Percentiles rank a stretch among this genome's conserved stretches.
Conservation (phyloP, 495 filamentous ascomycete species). For the Aspergillus cavernicola region DNA sequence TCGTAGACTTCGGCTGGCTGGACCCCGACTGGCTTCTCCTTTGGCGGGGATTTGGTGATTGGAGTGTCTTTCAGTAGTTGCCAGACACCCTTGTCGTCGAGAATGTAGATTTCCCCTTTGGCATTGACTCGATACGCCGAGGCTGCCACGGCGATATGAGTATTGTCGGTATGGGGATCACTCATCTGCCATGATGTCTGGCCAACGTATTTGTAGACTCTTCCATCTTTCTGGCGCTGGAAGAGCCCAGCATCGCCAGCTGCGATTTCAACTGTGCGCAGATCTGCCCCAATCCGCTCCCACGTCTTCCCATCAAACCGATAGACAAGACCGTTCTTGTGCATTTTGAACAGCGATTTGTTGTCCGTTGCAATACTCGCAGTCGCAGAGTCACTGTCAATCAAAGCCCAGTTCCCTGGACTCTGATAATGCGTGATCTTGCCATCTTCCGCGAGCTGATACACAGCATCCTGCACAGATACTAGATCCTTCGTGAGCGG, state of each 20-base stretch:
- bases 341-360: not conserved
- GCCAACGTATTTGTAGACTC: not conserved
- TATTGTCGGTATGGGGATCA: not conserved
- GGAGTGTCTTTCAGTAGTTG: not conserved
- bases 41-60: not conserved
- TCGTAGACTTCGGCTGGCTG: constrained; percentile 1
- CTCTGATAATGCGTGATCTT: not conserved
- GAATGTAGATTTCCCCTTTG: constrained; percentile 2
- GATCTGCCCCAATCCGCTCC: too few relatives aligned
- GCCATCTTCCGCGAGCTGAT: not conserved
- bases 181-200: not conserved
- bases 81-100: not conserved
- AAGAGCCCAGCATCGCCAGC: constrained; percentile 2
- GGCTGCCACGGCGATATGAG: not conserved
- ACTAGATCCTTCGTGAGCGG: not conserved
- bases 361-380: not conserved
- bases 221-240: not conserved
- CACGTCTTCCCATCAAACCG: too few relatives aligned
- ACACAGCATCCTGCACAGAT: not conserved
- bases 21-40: not conserved
- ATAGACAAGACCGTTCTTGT: not conserved
- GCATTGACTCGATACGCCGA: not conserved
- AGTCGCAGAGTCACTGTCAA: not conserved
- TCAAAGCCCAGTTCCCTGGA: not conserved
- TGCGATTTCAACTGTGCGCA: not conserved